Percentiles rank a stretch among this genome's conserved stretches.
These are phyloP conservation scores for Alternaria ventricosa DNA, from an alignment of 2,329 filamentous ascomycete genomes.

Conservation along the genomic window DNA sequence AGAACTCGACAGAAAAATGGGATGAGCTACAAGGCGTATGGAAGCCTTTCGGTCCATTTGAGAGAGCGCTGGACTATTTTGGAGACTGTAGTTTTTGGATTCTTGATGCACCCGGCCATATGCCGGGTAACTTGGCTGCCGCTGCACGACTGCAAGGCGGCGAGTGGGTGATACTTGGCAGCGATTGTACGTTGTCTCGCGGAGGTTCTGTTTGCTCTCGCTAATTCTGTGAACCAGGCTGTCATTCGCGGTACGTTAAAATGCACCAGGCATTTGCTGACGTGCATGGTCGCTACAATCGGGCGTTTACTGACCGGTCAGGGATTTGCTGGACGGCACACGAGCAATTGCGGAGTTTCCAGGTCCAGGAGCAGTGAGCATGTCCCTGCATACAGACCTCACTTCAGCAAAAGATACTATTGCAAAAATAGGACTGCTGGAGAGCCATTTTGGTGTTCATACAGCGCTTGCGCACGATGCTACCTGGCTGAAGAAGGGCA, in stretches of 20 bases:
- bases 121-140: conserved; percentile 49
- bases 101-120: conserved; percentile 47
- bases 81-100: conserved; percentile 51
- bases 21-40: conserved; percentile 38
- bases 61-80: conserved; percentile 46
- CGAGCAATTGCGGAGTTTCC: conserved; percentile 36
- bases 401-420: conserved; percentile 36
- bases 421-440: conserved; percentile 30
- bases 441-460: conserved; percentile 32
- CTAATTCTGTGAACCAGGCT: conserved; percentile 13
- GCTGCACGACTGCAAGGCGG: conserved; percentile 32
- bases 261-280: background rate
- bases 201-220: background rate
- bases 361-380: conserved; percentile 26
- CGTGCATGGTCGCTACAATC: background rate
- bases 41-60: conserved; percentile 44
- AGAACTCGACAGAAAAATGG: conserved; percentile 35
- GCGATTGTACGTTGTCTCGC: conserved; percentile 29
- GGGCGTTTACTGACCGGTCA: conserved; percentile 13
- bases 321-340: conserved; percentile 37
- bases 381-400: conserved; percentile 39
- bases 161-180: conserved; percentile 43
- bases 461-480: conserved; percentile 43
- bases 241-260: conserved; percentile 37
- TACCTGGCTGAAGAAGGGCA: conserved; percentile 35